Conservation (phyloP, 495 filamentous ascomycete genomes). For the Friedmanniomyces simplex region DNA sequence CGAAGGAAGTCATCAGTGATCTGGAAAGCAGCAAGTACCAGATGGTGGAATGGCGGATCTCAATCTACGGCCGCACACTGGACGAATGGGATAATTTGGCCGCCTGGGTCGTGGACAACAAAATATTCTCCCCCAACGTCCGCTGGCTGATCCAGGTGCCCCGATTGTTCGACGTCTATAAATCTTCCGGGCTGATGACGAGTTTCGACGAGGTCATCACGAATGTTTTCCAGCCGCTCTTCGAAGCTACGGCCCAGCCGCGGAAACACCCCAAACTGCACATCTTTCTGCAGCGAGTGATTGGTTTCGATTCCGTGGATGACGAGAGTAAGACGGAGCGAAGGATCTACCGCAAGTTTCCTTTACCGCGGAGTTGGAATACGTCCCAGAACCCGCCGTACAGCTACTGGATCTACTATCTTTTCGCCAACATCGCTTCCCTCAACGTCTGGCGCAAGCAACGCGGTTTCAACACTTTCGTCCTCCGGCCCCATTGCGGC, state of each 20-base stretch:
- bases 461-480: constrained; percentile 90
- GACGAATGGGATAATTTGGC: constrained; percentile 98
- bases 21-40: constrained; percentile 98
- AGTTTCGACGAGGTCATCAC: constrained; percentile 83
- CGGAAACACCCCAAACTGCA: constrained; percentile 83
- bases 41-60: constrained; percentile 98
- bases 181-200: constrained; percentile 71
- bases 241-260: constrained; percentile 87
- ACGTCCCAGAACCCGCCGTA: constrained; percentile 94
- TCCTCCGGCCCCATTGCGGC: constrained; percentile 88
- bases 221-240: constrained; percentile 88
- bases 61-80: constrained; percentile 81
- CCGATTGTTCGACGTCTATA: constrained; percentile 91
- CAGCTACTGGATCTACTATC: constrained; percentile 97
- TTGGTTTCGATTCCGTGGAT: constrained; percentile 95
- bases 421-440: constrained; percentile 88
- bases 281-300: constrained; percentile 85
- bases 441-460: constrained; percentile 85
- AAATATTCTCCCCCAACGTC: constrained; percentile 92
- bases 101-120: constrained; percentile 98
- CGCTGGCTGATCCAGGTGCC: constrained; percentile 96
- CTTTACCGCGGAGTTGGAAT: constrained; percentile 76
- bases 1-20: constrained; percentile 95
- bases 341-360: constrained; percentile 84
- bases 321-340: constrained; percentile 96